Conservation (phyloP, 352 stramenopile genomes). For the Globisporangium nunn region DNA sequence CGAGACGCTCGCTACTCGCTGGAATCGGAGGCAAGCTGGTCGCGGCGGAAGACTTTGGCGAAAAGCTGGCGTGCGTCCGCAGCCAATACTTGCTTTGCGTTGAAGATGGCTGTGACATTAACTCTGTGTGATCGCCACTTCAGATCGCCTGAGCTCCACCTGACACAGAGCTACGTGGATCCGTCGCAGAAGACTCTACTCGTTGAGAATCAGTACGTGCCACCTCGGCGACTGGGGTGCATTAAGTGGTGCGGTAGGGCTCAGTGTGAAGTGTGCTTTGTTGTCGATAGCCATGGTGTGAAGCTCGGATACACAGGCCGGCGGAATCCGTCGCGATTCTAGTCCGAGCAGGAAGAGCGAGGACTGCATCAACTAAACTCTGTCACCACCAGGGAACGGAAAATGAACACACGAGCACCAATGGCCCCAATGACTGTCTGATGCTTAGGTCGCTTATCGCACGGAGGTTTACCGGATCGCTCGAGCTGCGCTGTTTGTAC, state of each 20-base stretch:
- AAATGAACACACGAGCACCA: not conserved
- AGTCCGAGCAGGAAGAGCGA: conserved; percentile 13
- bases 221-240: not conserved
- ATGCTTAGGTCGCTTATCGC: too few species aligned
- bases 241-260: not conserved
- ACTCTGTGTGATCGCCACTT: not conserved
- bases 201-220: conserved; percentile 59
- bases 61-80: conserved; percentile 30
- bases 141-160: conserved; percentile 33
- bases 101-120: not conserved
- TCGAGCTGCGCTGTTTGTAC: not conserved
- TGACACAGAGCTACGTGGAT: conserved; percentile 47
- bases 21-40: conserved; percentile 62
- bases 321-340: conserved; percentile 8
- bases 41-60: conserved; percentile 39
- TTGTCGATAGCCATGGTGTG: conserved; percentile 6
- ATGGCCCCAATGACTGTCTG: not conserved
- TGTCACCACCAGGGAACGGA: not conserved
- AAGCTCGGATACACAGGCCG: conserved; percentile 16
- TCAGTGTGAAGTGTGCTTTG: not conserved
- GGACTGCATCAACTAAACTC: not conserved
- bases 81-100: not conserved
- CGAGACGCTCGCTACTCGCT: conserved; percentile 57
- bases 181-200: conserved; percentile 50
- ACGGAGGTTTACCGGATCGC: not conserved